Evolutionary conservation across 331 rosid genomes (phyloP), one percentile per base, ranked within the genome.

Genomic region (Pyracantha coccinea): DNA sequence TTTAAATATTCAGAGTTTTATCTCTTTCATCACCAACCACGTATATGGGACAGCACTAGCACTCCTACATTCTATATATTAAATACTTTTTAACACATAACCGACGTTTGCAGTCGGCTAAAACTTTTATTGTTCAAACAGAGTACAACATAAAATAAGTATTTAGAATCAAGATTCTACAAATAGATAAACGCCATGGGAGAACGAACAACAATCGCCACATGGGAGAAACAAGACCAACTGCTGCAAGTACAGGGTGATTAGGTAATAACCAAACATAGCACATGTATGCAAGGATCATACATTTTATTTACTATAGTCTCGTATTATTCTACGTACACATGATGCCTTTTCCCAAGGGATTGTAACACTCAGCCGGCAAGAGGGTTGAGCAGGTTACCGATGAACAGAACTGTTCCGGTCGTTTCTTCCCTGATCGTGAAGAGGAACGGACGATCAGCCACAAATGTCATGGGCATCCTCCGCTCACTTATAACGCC

Each of bases 401-500:
- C 97, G 20, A 77, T 76, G 73, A 92, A 94, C 75, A 94, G 84
- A 57, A 89, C 63, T 0, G 84, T 87, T 63, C 89, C 90, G 11
- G 92, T 86, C 74, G 69, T 13, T 77, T 89, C 85, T 78, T 91
- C 98, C 71, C 91, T 84, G 68, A 93, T 80, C 11, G 81, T 41
- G 72, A 85, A 91, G 71, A 93, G 82, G 82, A 89, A 93, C 7
- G 98, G 94, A 35, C 82, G 97, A 68, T 93, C 89, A 13, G 93
- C 98, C 24, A 91, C 91, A 23, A 91, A 91, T 45, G 58, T 7
- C 6, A 16, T 0, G 4, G 0, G 20, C 23, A 78, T 0, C 23
- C 75, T 0, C 81, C 85, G 78, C 10, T 1, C 0, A 0, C 29
- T 41, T 41, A 89, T 14, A 5, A 68, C 73, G n/a, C 74, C 91